Evolutionary conservation across 2,329 filamentous ascomycete species (phyloP).

Genomic region (Botrytis sinoallii): DNA sequence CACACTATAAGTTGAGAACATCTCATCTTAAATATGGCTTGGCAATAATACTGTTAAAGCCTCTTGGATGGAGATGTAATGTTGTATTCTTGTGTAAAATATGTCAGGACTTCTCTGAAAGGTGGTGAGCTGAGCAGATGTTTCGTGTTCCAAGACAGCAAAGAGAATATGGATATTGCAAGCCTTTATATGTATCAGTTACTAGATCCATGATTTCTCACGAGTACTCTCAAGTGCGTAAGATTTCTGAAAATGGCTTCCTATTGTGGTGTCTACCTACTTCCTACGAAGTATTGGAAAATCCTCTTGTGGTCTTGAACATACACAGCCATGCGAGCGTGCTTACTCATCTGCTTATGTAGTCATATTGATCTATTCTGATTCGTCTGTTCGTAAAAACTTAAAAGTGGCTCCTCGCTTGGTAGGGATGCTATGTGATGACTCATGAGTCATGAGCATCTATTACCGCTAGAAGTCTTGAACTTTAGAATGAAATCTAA

Average conservation of each 20-base stretch:
- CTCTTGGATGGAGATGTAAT: neutral
- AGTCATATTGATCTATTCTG: neutral
- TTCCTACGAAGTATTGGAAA: neutral
- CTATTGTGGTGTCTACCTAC: neutral
- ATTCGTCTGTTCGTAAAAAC: neutral
- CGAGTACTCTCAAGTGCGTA: neutral
- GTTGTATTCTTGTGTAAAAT: neutral
- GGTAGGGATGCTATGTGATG: neutral
- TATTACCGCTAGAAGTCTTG: no score
- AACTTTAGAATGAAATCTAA: neutral
- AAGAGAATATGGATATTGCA: neutral
- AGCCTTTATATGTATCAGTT: neutral
- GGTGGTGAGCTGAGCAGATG: neutral
- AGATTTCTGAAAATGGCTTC: neutral
- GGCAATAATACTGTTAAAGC: neutral
- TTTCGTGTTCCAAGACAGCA: neutral
- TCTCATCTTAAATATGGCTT: neutral
- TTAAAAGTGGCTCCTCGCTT: neutral
- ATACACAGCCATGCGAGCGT: neutral
- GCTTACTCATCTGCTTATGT: neutral
- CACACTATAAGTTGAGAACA: neutral
- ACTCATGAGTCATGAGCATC: no score
- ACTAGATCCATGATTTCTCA: neutral
- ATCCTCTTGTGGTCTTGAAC: neutral
- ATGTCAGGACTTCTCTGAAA: neutral